phyloP scores from a whole-genome alignment of 768 basidiomycete genomes.

The Boletellus ananas region DNA sequence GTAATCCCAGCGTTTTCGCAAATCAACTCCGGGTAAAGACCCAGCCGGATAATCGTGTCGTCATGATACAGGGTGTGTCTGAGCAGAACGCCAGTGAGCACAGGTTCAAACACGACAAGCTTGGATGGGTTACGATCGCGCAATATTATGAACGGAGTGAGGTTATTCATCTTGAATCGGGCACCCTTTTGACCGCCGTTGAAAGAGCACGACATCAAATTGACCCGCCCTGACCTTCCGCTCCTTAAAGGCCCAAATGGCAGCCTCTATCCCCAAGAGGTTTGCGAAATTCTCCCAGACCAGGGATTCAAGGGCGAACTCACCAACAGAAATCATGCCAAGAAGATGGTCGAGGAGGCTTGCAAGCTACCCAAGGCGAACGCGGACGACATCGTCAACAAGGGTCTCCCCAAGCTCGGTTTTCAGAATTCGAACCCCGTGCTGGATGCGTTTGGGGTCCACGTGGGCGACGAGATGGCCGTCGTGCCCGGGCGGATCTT shows the following conservation, averaged over 20 bases:
- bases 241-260: slow-evolving; percentile 39
- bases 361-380: slow-evolving; percentile 47
- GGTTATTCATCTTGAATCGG: slow-evolving; percentile 2
- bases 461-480: slow-evolving; percentile 45
- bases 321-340: slow-evolving; percentile 39
- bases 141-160: slow-evolving; percentile 44
- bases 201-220: slow-evolving; percentile 37
- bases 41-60: slow-evolving; percentile 62
- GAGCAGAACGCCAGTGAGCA: slow-evolving; percentile 35
- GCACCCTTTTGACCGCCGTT: not conserved
- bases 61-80: slow-evolving; percentile 57
- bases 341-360: slow-evolving; percentile 45
- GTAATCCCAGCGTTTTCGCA: slow-evolving; percentile 53
- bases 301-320: slow-evolving; percentile 48
- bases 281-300: slow-evolving; percentile 43
- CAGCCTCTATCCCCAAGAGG: slow-evolving; percentile 41
- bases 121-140: slow-evolving; percentile 38
- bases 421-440: slow-evolving; percentile 32
- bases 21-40: slow-evolving; percentile 60
- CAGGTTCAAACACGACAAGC: slow-evolving; percentile 36
- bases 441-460: slow-evolving; percentile 42
- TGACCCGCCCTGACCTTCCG: slow-evolving; percentile 35
- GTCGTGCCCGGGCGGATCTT: slow-evolving; percentile 53
- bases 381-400: slow-evolving; percentile 38
- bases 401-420: slow-evolving; percentile 42